phyloP scores from a whole-genome alignment of 2,329 filamentous ascomycete genomes.

The Ophiocordyceps unilateralis region DNA sequence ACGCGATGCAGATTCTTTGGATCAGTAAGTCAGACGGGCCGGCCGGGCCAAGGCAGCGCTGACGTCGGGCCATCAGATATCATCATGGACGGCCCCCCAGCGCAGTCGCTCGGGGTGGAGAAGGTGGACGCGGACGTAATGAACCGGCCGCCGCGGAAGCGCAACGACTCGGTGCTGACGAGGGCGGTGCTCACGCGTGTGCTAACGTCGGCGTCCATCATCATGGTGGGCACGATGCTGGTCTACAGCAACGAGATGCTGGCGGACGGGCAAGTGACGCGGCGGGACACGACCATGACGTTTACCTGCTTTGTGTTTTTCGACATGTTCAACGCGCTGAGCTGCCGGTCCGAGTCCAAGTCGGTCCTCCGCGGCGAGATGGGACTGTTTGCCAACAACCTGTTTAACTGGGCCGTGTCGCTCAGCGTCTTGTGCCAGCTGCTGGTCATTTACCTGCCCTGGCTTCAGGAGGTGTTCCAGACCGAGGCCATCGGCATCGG shows the following conservation, averaged over 20 bases:
- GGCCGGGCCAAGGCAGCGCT: not conserved
- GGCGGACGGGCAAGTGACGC: constrained; percentile 63
- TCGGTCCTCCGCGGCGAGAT: constrained; percentile 77
- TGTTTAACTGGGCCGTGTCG: constrained; percentile 93
- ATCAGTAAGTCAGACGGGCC: constrained; percentile 57
- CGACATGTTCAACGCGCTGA: constrained; percentile 97
- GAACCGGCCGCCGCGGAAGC: constrained; percentile 68
- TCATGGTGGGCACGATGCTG: constrained; percentile 81
- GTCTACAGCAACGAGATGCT: constrained; percentile 89
- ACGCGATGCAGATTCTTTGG: constrained; percentile 99
- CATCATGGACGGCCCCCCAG: constrained; percentile 96
- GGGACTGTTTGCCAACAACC: constrained; percentile 65
- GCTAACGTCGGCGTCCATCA: constrained; percentile 69
- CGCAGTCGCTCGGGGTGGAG: constrained; percentile 92
- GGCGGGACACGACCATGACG: constrained; percentile 96
- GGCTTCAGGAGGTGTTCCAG: constrained; percentile 87
- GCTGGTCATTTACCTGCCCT: constrained; percentile 86
- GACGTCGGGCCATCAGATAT: constrained; percentile 48
- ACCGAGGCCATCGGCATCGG: constrained; percentile 65
- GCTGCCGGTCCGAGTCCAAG: constrained; percentile 82
- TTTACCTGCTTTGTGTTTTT: constrained; percentile 98
- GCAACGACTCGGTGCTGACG: constrained; percentile 83
- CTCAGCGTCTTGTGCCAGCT: constrained; percentile 73
- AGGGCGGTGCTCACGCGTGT: constrained; percentile 67
- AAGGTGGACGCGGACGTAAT: constrained; percentile 89